These are phyloP conservation scores for Penicillium concentricum DNA, from an alignment of 2,329 filamentous ascomycete species.

Conservation along the genomic window DNA sequence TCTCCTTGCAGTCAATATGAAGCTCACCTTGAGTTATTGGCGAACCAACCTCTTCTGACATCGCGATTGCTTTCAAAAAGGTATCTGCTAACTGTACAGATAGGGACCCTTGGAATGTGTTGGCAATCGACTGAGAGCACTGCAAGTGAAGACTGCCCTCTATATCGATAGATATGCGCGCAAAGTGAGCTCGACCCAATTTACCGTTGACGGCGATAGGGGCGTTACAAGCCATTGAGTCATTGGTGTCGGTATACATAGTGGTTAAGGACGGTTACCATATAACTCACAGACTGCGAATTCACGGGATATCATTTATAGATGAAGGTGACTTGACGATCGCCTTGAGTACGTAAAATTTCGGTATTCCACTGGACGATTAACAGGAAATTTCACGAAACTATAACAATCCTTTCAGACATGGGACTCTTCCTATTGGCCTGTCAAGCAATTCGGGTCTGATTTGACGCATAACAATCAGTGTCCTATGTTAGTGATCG, in stretches of 20 bases:
- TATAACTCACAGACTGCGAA: not conserved
- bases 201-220: not conserved
- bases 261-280: not conserved
- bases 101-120: not conserved
- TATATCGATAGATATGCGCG: not conserved
- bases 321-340: not conserved
- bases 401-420: not conserved
- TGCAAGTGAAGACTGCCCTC: not conserved
- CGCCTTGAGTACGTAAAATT: not conserved
- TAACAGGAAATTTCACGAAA: not conserved
- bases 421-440: not conserved
- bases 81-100: not conserved
- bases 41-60: constrained; percentile 20
- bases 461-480: too few species aligned
- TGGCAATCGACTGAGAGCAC: not conserved
- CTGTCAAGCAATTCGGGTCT: not conserved
- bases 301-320: not conserved
- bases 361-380: too few species aligned
- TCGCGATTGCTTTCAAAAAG: constrained; percentile 31
- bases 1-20: not conserved
- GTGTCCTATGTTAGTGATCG: too few species aligned
- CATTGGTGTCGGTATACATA: not conserved
- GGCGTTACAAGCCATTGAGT: not conserved
- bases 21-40: constrained; percentile 20
- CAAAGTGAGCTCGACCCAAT: not conserved